Conservation (phyloP, 2,329 filamentous ascomycete genomes). For the Microcyclospora tardicrescens region DNA sequence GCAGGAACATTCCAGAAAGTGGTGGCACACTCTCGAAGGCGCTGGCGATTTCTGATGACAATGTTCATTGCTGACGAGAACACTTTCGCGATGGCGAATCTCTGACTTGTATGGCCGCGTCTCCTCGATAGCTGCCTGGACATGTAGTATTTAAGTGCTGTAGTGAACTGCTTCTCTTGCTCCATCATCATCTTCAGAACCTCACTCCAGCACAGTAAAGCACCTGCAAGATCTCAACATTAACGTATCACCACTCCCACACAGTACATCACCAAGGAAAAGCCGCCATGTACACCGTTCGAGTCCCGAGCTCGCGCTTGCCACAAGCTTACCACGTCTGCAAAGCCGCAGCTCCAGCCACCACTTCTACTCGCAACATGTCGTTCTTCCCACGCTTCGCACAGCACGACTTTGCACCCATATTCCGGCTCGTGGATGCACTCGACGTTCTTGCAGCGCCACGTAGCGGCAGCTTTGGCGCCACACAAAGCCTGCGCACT, state of each 20-base stretch:
- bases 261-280: background rate
- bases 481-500: conserved; percentile 28
- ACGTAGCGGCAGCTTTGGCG: conserved; percentile 11
- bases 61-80: too few species aligned
- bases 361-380: conserved; percentile 22
- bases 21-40: too few species aligned
- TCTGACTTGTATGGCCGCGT: too few species aligned
- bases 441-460: conserved; percentile 25
- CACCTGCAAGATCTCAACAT: background rate
- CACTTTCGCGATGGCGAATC: too few species aligned
- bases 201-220: too few species aligned
- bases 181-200: too few species aligned
- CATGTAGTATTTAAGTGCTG: too few species aligned
- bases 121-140: too few species aligned
- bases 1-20: too few species aligned
- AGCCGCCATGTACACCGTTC: background rate
- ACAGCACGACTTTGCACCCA: conserved; percentile 25
- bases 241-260: background rate
- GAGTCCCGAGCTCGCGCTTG: conserved; percentile 9
- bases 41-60: too few species aligned
- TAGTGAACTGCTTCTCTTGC: too few species aligned
- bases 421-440: conserved; percentile 37
- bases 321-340: conserved; percentile 18
- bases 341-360: conserved; percentile 12
- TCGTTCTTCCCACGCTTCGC: conserved; percentile 25